These are phyloP conservation scores for Didymosphaeria variabile DNA, from an alignment of 2,329 filamentous ascomycete genomes.

Conservation along the genomic window DNA sequence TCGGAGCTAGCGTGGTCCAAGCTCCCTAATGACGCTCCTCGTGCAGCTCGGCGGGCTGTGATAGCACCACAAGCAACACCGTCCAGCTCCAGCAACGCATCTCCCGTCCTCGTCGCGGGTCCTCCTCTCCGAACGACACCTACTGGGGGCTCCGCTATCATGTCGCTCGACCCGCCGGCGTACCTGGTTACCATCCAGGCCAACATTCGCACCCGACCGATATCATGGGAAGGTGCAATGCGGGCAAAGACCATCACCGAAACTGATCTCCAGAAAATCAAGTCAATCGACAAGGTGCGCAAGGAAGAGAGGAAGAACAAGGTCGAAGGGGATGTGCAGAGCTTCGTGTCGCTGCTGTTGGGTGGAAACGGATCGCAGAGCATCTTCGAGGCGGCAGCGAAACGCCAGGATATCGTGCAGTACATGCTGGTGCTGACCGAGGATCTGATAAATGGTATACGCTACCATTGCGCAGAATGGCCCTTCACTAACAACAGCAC, in stretches of 20 bases:
- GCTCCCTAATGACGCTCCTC: conserved; percentile 35
- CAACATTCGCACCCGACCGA: conserved; percentile 94
- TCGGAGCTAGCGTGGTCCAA: conserved; percentile 23
- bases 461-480: not conserved
- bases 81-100: conserved; percentile 7
- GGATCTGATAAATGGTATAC: conserved; percentile 83
- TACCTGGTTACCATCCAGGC: conserved; percentile 90
- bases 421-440: conserved; percentile 90
- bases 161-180: conserved; percentile 92
- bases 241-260: conserved; percentile 93
- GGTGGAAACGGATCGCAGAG: conserved; percentile 72
- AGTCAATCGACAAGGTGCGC: conserved; percentile 94
- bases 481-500: conserved; percentile 27
- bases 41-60: conserved; percentile 43
- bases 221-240: conserved; percentile 97
- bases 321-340: conserved; percentile 80
- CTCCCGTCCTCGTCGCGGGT: conserved; percentile 6
- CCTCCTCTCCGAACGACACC: not conserved
- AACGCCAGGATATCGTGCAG: conserved; percentile 89
- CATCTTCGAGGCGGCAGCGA: conserved; percentile 81
- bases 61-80: conserved; percentile 40
- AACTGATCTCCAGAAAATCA: conserved; percentile 92
- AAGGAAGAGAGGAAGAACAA: conserved; percentile 87
- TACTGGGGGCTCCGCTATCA: conserved; percentile 51
- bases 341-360: conserved; percentile 82